These are phyloP conservation scores for Paraphoma chrysanthemicola DNA, from an alignment of 2,329 filamentous ascomycete species.

Conservation along the genomic window DNA sequence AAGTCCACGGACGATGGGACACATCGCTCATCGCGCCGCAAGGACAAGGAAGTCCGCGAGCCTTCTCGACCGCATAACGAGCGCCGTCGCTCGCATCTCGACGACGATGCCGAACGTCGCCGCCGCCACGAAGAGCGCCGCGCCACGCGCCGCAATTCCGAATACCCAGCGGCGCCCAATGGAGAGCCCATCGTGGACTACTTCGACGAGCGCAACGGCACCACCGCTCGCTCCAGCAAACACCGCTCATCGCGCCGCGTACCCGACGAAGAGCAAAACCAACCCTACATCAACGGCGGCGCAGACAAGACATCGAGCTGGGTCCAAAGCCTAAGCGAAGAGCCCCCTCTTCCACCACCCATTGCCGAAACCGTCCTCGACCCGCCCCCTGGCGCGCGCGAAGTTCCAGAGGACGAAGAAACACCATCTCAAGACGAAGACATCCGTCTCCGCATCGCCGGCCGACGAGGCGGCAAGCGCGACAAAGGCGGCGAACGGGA, in stretches of 20 bases:
- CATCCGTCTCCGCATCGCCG: slow-evolving; percentile 44
- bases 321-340: slow-evolving; percentile 55
- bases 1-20: slow-evolving; percentile 38
- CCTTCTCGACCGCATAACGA: slow-evolving; percentile 39
- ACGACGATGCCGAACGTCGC: slow-evolving; percentile 46
- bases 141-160: slow-evolving; percentile 45
- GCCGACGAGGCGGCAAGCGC: slow-evolving; percentile 36
- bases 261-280: slow-evolving; percentile 38
- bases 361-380: slow-evolving; percentile 57
- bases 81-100: slow-evolving; percentile 44
- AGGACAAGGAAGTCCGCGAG: slow-evolving; percentile 39
- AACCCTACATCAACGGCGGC: slow-evolving; percentile 45
- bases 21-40: slow-evolving; percentile 45
- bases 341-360: slow-evolving; percentile 56
- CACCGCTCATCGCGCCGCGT: slow-evolving; percentile 37
- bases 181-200: slow-evolving; percentile 51
- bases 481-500: slow-evolving; percentile 36
- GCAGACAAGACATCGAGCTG: slow-evolving; percentile 59
- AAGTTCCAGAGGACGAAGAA: slow-evolving; percentile 40
- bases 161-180: slow-evolving; percentile 36
- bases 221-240: slow-evolving; percentile 18
- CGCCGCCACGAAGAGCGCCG: slow-evolving; percentile 55
- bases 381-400: slow-evolving; percentile 32
- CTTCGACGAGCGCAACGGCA: slow-evolving; percentile 53
- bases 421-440: slow-evolving; percentile 48